phyloP scores from a whole-genome alignment of 1,284 basidiomycete genomes.

The Butyriboletus appendiculatus region DNA sequence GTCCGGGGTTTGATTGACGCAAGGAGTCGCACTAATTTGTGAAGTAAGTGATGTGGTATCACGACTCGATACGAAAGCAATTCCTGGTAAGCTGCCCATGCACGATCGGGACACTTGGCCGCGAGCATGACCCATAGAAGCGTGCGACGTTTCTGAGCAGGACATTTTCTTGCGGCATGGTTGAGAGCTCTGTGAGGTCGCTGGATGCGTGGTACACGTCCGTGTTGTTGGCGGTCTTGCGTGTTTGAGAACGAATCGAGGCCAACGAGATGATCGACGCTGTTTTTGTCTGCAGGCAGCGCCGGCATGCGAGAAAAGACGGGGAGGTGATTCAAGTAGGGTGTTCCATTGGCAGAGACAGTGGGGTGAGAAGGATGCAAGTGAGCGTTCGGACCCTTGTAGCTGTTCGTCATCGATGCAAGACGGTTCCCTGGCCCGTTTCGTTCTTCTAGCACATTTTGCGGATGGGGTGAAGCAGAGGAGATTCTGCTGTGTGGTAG shows the following conservation, averaged over 20 bases:
- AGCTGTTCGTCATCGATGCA: neutral
- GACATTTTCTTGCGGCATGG: constrained; percentile 15
- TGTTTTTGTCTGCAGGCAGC: constrained; percentile 1
- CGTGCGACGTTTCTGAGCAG: constrained; percentile 24
- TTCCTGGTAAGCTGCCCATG: constrained; percentile 61
- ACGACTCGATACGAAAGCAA: constrained; percentile 34
- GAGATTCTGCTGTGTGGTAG: constrained; percentile 5
- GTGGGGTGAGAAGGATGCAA: neutral
- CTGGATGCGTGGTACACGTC: neutral
- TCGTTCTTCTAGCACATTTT: constrained; percentile 1
- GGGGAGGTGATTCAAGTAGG: neutral
- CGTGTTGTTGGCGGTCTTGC: constrained; percentile 6
- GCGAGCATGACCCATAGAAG: constrained; percentile 35
- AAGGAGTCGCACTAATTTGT: constrained; percentile 59
- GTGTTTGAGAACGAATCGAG: constrained; percentile 2
- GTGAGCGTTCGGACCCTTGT: neutral
- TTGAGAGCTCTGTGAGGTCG: neutral
- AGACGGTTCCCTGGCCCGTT: neutral
- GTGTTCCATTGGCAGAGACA: neutral
- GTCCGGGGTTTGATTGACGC: constrained; percentile 54
- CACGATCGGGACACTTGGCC: constrained; percentile 46
- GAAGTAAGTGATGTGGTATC: constrained; percentile 56
- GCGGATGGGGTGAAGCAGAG: neutral
- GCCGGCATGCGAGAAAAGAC: neutral
- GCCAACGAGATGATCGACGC: constrained; percentile 7